phyloP scores from a whole-genome alignment of 2,329 filamentous ascomycete genomes.

The Orbilia quercus region DNA sequence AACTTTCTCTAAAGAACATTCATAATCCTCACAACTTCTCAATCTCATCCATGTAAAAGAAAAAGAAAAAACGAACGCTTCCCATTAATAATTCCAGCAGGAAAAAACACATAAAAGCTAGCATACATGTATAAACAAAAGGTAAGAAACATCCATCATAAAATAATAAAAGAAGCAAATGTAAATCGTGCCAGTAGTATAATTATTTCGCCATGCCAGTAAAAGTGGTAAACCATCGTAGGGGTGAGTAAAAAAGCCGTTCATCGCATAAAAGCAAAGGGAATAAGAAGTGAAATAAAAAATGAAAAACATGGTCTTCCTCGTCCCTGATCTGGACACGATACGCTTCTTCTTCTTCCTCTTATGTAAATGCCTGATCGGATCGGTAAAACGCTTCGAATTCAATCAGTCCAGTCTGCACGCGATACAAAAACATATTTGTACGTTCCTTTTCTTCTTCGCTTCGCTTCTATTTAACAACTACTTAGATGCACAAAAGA shows the following conservation, averaged over 20 bases:
- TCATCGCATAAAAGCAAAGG: no score
- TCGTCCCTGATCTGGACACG: no score
- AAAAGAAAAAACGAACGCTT: constrained; percentile 46
- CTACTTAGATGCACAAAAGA: background rate
- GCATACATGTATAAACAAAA: constrained; percentile 1
- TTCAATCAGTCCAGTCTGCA: constrained; percentile 1
- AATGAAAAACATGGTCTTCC: constrained; percentile 8
- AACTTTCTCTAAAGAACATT: no score
- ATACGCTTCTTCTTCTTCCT: constrained; percentile 10
- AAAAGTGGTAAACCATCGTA: no score
- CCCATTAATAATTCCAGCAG: constrained; percentile 56
- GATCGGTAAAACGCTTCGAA: constrained; percentile 35
- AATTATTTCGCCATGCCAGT: no score
- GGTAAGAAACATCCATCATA: constrained; percentile 11
- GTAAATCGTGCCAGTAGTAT: no score
- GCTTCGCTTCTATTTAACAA: constrained; percentile 26
- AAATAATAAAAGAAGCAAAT: no score
- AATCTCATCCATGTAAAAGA: constrained; percentile 11
- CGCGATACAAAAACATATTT: constrained; percentile 12
- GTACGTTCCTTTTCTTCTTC: constrained; percentile 18
- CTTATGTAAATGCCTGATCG: no score
- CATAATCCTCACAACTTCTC: no score
- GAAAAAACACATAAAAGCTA: constrained; percentile 53
- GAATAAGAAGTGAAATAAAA: constrained; percentile 7
- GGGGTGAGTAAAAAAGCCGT: constrained; percentile 19